Evolutionary conservation across 1,139 yeast genomes (phyloP), one percentile per base, ranked within the genome.

Genomic region (Neolecta irregularis): DNA sequence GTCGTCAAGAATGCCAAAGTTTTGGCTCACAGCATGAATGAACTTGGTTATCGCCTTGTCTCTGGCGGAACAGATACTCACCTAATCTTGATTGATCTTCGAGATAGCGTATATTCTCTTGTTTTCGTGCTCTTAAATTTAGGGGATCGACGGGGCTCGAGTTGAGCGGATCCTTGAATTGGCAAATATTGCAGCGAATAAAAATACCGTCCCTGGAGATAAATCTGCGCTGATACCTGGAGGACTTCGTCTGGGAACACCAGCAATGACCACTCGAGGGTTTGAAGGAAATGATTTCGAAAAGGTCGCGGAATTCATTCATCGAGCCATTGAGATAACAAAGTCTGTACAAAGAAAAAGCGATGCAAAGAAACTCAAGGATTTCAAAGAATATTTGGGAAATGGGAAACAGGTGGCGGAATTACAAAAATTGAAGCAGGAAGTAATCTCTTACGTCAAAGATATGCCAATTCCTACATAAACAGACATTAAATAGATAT

Each of bases 241-340:
- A 58, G 98, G 98, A 60, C 74, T 88, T 46, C 80, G 98, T 65
- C 76, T 88, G 46, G 98, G 98, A 56, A 83, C 98, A 29, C 98
- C 98, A 48, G 96, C 96, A 44, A 88, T 88, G 98, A 72, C 95
- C 45, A 80, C 96, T 44, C 79, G 98, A 65, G 98, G 96, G 51
- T 71, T 85, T 54, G 76, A 80, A 47, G 81, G 75, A 56, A 76
- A 67, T 46, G 96, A 88, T 55, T 88, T 85, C 62, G 69, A 64
- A 53, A 74, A 67, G 57, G 80, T 88, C 50, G 95, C 77, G 42
- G 62, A 64, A 44, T 85, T 75, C 67, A 80, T 85, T 52, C 88
- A 83, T 62, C 64, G 66, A 49, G 85, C 93, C 32, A 88, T 85
- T 44, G 65, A 70, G 51, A 72, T 74, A 52, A 88, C 96, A 39